Percentiles rank a stretch among this genome's conserved stretches.
Conservation (phyloP, 495 filamentous ascomycete species). For the Hypoxylon lienhwacheense region DNA sequence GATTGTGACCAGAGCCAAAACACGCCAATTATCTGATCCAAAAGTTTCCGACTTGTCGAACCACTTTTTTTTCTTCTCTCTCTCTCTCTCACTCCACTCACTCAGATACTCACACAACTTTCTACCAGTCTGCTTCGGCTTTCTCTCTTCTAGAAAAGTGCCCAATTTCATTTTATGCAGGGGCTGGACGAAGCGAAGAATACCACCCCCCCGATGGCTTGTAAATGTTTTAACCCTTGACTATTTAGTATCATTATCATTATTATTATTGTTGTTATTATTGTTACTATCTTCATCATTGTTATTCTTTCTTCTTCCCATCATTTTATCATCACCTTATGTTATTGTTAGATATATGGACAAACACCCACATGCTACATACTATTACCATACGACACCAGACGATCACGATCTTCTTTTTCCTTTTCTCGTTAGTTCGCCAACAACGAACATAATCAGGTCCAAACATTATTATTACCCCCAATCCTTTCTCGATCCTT, state of each 20-base stretch:
- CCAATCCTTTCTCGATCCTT: no score
- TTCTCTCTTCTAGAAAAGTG: slow-evolving; percentile 33
- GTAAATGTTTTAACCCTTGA: slow-evolving; percentile 24
- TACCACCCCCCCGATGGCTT: slow-evolving; percentile 19
- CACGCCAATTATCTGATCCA: slow-evolving; percentile 8
- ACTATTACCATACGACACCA: neutral
- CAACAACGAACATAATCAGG: no score
- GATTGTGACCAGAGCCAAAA: no score
- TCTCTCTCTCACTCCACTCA: neutral
- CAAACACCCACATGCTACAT: no score
- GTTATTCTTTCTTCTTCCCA: neutral
- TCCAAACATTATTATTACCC: no score
- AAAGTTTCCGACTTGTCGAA: slow-evolving; percentile 25
- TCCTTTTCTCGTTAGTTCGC: neutral
- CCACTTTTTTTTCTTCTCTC: slow-evolving; percentile 16
- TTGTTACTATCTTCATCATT: slow-evolving; percentile 3
- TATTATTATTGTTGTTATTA: slow-evolving; percentile 21
- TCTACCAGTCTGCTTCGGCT: slow-evolving; percentile 11
- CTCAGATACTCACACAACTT: no score
- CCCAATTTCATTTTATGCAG: slow-evolving; percentile 39
- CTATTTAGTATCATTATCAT: slow-evolving; percentile 24
- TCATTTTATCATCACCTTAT: no score
- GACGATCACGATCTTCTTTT: no score
- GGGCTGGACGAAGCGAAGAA: slow-evolving; percentile 26
- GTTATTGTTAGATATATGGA: no score